phyloP scores from a whole-genome alignment of 2,329 filamentous ascomycete genomes.

The Fusarium tjaetaba region DNA sequence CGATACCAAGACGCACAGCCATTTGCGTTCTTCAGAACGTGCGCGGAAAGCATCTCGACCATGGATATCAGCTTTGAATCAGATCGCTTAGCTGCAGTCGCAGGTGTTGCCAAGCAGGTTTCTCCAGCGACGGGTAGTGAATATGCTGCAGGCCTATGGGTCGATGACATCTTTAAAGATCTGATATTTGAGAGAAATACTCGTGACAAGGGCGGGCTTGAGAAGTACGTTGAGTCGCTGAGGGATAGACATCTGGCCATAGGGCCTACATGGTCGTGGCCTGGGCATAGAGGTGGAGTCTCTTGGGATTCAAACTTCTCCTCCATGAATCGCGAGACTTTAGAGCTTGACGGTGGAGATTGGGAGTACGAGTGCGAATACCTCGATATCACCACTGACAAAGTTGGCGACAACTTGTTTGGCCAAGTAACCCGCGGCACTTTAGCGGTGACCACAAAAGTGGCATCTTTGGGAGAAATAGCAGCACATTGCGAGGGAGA shows the following conservation, averaged over 20 bases:
- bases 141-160: neutral
- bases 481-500: accelerated
- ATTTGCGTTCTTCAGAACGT: neutral
- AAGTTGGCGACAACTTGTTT: neutral
- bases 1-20: neutral
- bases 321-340: neutral
- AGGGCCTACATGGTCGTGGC: neutral
- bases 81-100: neutral
- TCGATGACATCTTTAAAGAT: neutral
- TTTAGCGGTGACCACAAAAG: neutral
- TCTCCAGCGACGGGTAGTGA: neutral
- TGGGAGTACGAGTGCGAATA: neutral
- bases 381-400: neutral
- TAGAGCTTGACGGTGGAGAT: neutral
- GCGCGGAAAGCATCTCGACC: neutral
- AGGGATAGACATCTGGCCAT: neutral
- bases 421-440: neutral
- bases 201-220: neutral
- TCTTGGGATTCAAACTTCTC: neutral
- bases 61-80: neutral
- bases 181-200: neutral
- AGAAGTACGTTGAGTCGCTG: neutral
- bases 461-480: neutral
- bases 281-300: neutral
- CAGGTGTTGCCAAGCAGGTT: neutral